Evolutionary conservation across 2,329 filamentous ascomycete species (phyloP).

Genomic region (Coniochaeta hoffmannii): DNA sequence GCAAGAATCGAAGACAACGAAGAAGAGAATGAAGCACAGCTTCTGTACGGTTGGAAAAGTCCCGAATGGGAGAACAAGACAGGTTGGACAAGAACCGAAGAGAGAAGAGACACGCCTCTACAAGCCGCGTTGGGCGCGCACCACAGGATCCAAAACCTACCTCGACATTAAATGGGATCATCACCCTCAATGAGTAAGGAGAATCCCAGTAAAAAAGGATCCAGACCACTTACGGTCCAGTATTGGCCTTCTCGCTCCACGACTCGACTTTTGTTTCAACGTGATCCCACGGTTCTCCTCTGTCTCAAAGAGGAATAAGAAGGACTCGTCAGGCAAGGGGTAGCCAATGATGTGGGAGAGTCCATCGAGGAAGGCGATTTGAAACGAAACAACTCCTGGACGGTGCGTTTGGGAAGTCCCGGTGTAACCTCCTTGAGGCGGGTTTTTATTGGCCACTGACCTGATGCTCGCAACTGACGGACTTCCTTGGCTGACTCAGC

Average conservation of each 20-base stretch:
- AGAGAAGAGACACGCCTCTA: background rate
- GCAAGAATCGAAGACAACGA: background rate
- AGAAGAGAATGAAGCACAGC: slow-evolving; percentile 1
- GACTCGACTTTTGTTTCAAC: background rate
- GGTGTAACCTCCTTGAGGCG: background rate
- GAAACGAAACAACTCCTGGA: slow-evolving; percentile 1
- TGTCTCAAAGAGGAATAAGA: background rate
- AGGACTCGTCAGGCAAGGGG: background rate
- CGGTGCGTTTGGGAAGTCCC: background rate
- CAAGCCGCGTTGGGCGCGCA: background rate
- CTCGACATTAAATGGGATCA: background rate
- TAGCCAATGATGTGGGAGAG: background rate
- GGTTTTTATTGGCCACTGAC: background rate
- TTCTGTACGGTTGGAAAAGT: background rate
- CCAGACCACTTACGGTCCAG: background rate
- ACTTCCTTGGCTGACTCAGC: too few relatives aligned
- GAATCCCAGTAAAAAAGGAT: background rate
- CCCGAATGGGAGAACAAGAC: background rate
- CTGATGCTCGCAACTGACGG: too few relatives aligned
- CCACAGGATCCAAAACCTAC: background rate
- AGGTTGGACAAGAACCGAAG: background rate
- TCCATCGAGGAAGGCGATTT: background rate
- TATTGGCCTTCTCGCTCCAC: background rate
- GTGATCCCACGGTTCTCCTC: background rate
- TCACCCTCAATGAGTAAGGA: background rate